Evolutionary conservation across 2,329 filamentous ascomycete genomes (phyloP).

Genomic region (Alternaria conjuncta): DNA sequence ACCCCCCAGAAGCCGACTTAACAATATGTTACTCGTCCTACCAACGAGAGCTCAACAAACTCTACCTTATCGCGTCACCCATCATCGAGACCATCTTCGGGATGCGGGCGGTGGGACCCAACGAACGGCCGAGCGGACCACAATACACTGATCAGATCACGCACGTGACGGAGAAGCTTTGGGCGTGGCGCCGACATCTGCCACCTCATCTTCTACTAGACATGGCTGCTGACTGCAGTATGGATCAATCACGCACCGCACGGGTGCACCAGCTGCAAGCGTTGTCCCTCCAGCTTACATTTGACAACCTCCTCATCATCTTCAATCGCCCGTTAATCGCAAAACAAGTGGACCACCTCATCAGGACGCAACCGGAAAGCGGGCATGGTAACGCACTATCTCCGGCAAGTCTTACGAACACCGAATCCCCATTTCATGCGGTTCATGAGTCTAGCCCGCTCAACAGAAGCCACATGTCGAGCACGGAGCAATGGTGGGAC

Average conservation of each 20-base stretch:
- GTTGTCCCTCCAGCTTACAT: constrained; percentile 53
- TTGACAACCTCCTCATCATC: constrained; percentile 53
- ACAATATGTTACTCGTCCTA: constrained; percentile 19
- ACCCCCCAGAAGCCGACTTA: neutral
- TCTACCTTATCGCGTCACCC: constrained; percentile 41
- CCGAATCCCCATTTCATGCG: constrained; percentile 6
- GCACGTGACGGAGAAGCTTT: constrained; percentile 24
- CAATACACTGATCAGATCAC: constrained; percentile 23
- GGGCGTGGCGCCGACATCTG: constrained; percentile 31
- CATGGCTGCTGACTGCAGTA: constrained; percentile 21
- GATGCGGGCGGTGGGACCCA: constrained; percentile 13
- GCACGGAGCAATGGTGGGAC: constrained; percentile 44
- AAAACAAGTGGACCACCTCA: constrained; percentile 43
- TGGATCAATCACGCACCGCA: constrained; percentile 9
- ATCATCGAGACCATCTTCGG: constrained; percentile 39
- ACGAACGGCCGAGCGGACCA: constrained; percentile 4
- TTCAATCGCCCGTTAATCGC: constrained; percentile 53
- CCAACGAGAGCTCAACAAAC: constrained; percentile 34
- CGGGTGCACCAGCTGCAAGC: constrained; percentile 45
- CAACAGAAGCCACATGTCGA: constrained; percentile 22
- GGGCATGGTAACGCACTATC: constrained; percentile 2
- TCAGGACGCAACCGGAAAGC: constrained; percentile 15
- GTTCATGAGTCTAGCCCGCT: constrained; percentile 6
- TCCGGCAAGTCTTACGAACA: constrained; percentile 3
- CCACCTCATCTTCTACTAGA: constrained; percentile 31